Conservation (phyloP, 1,139 yeast species). For the Magnusiomyces starmeri region DNA sequence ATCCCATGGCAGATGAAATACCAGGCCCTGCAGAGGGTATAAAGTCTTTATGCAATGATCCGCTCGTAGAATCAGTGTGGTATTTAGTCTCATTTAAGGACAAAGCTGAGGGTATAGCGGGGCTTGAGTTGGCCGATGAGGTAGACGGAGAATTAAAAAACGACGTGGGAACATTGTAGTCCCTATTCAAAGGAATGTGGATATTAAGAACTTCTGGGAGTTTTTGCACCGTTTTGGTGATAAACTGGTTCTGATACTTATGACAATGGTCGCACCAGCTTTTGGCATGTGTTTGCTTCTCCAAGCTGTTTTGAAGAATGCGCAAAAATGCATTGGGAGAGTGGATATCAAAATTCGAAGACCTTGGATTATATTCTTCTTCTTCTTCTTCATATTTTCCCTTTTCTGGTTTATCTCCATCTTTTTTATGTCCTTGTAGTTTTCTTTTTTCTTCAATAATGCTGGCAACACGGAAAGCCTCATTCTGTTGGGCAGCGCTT, state of each 20-base stretch:
- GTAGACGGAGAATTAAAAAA: not conserved
- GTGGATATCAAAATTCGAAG: slow-evolving; percentile 30
- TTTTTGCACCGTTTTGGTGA: slow-evolving; percentile 42
- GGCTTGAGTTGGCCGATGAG: too few relatives aligned
- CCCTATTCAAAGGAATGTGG: slow-evolving; percentile 10
- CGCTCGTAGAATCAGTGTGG: too few relatives aligned
- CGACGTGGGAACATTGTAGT: not conserved
- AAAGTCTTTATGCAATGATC: too few relatives aligned
- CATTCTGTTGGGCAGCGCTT: slow-evolving; percentile 1
- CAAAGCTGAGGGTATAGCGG: too few relatives aligned
- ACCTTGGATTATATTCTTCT: not conserved
- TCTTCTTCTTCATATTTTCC: too few relatives aligned
- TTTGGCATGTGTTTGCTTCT: slow-evolving; percentile 41
- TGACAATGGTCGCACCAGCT: slow-evolving; percentile 47
- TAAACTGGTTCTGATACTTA: slow-evolving; percentile 47
- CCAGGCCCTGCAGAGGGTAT: too few relatives aligned
- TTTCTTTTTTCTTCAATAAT: too few relatives aligned
- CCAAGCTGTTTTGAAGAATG: slow-evolving; percentile 54
- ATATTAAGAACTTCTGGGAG: slow-evolving; percentile 65
- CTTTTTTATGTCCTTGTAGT: too few relatives aligned
- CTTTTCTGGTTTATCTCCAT: too few relatives aligned
- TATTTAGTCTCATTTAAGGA: too few relatives aligned
- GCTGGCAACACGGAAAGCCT: too few relatives aligned
- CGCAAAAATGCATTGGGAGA: slow-evolving; percentile 32
- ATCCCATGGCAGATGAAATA: too few relatives aligned